Evolutionary conservation across 371 early-diverging fungal species (phyloP).

Genomic region (Sporodiniella umbellata): DNA sequence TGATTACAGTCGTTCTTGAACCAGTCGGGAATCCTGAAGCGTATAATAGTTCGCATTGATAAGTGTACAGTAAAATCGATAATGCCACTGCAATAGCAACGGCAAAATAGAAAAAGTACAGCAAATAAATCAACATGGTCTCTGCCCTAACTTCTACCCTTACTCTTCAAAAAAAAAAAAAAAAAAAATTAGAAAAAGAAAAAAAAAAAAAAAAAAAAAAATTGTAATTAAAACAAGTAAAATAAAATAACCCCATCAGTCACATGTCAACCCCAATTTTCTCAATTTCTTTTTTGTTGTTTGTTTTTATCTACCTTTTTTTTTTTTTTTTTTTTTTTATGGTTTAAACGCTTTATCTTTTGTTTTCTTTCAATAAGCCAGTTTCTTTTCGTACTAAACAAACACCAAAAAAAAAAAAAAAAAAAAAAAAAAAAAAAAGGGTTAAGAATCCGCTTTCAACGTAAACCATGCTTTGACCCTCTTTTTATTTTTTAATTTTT

Average conservation of each 20-base stretch:
- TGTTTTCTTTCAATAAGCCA: too few relatives aligned
- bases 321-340: background rate
- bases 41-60: conserved; percentile 44
- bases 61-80: conserved; percentile 32
- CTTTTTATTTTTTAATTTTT: too few relatives aligned
- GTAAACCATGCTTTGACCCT: too few relatives aligned
- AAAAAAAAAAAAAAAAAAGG: too few relatives aligned
- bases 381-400: background rate
- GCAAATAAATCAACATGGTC: conserved; percentile 15
- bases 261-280: conserved; percentile 30
- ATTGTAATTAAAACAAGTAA: too few relatives aligned
- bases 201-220: conserved; percentile 8
- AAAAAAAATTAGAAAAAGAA: conserved; percentile 1
- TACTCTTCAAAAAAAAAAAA: conserved; percentile 3
- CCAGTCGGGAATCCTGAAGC: conserved; percentile 45
- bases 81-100: conserved; percentile 21
- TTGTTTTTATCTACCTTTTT: background rate
- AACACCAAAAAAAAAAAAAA: too few relatives aligned
- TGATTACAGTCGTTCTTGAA: conserved; percentile 35
- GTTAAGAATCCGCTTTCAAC: too few relatives aligned
- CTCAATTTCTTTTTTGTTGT: too few relatives aligned
- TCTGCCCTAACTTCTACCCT: too few relatives aligned
- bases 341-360: too few relatives aligned
- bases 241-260: conserved; percentile 23
- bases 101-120: conserved; percentile 26